Percentiles rank a stretch among this genome's conserved stretches.
Conservation (phyloP, 176 grass and related monocot species). For the Areca catechu region DNA sequence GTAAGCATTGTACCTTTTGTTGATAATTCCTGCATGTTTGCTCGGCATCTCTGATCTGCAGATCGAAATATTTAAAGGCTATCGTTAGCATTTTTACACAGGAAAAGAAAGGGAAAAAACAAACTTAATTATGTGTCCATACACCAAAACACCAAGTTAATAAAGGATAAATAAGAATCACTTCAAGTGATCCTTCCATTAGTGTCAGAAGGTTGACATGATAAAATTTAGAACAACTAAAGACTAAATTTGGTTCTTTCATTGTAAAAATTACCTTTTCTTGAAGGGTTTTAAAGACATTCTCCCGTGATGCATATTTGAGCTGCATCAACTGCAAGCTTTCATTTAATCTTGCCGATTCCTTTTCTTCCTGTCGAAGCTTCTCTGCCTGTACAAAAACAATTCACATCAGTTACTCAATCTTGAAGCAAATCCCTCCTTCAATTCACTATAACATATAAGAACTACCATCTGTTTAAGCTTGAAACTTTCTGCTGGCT, state of each 20-base stretch:
- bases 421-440: no score
- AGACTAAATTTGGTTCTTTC: no score
- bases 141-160: no score
- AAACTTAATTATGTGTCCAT: background rate
- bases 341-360: conserved; percentile 48
- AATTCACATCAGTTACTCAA: no score
- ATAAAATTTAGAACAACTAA: no score
- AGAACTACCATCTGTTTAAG: conserved; percentile 76
- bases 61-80: background rate
- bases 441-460: no score
- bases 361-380: conserved; percentile 58
- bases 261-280: conserved; percentile 47
- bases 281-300: conserved; percentile 54
- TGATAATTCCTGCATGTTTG: conserved; percentile 56
- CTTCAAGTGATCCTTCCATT: no score
- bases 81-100: background rate
- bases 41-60: conserved; percentile 70
- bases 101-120: conserved; percentile 6
- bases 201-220: no score
- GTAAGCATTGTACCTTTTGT: conserved; percentile 36
- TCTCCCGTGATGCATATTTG: conserved; percentile 71
- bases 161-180: no score
- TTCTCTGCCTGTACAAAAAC: conserved; percentile 56
- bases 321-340: conserved; percentile 63
- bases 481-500: conserved; percentile 80